phyloP scores from a whole-genome alignment of 345 rosid genomes.

The Euphorbia peplus region DNA sequence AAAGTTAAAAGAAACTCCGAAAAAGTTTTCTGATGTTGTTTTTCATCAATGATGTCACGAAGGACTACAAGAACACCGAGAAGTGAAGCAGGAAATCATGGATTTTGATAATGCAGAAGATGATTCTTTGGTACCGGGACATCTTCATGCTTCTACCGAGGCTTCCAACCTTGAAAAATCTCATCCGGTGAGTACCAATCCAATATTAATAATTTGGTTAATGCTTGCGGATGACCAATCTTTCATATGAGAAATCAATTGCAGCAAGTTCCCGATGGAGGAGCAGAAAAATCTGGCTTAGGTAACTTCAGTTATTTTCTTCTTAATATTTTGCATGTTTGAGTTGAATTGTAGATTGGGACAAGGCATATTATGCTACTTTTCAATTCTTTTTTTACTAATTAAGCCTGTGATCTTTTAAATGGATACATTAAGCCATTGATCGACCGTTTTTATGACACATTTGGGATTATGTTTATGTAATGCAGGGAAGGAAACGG shows the following conservation, averaged over 20 bases:
- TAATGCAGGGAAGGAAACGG: neutral
- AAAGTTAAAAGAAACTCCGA: no score
- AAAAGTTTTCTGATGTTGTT: no score
- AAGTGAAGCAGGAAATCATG: neutral
- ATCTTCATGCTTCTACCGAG: neutral
- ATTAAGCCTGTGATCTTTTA: no score
- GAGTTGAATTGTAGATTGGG: no score
- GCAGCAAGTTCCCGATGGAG: conserved; percentile 6
- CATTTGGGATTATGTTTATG: conserved; percentile 1
- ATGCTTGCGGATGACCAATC: neutral
- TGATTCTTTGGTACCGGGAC: neutral
- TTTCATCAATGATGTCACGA: neutral
- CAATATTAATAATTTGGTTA: neutral
- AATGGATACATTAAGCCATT: no score
- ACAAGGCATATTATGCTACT: no score
- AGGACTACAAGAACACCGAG: neutral
- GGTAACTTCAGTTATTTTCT: neutral
- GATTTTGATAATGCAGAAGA: neutral
- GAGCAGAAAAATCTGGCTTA: neutral
- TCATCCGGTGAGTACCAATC: neutral
- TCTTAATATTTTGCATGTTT: neutral
- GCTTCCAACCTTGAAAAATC: neutral
- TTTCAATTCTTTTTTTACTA: no score
- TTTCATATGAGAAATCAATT: neutral
- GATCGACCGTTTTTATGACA: no score